Percentiles rank a stretch among this genome's conserved stretches.
These are phyloP conservation scores for Pelargonium fulgidum DNA, from an alignment of 441 rosid genomes.

Conservation along the genomic window DNA sequence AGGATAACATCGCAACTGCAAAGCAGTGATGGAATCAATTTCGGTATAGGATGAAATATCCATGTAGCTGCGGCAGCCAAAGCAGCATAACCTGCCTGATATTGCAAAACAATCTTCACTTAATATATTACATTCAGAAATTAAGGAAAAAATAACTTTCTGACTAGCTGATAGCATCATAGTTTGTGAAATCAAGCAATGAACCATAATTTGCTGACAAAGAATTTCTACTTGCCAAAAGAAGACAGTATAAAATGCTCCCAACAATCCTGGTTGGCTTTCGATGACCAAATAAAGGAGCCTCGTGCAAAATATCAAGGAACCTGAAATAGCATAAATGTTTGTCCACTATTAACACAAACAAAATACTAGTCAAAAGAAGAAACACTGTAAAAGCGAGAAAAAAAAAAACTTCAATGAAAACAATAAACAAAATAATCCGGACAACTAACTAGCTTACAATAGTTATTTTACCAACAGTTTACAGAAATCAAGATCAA, in stretches of 20 bases:
- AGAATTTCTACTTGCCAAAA: conserved; percentile 50
- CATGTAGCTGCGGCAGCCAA: conserved; percentile 67
- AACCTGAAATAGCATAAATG: conserved; percentile 40
- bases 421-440: no score
- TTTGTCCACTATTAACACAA: not conserved
- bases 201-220: not conserved
- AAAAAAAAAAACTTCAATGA: no score
- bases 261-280: conserved; percentile 68
- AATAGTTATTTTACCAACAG: no score
- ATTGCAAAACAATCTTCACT: conserved; percentile 12
- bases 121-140: not conserved
- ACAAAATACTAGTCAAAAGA: not conserved
- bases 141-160: conserved; percentile 9
- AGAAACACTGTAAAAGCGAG: not conserved
- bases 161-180: conserved; percentile 7
- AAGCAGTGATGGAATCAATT: conserved; percentile 49
- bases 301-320: conserved; percentile 85
- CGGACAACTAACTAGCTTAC: no score
- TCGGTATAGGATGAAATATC: conserved; percentile 39
- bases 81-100: conserved; percentile 74
- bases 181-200: conserved; percentile 10
- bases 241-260: conserved; percentile 54
- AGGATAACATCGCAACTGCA: conserved; percentile 70
- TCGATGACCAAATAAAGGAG: conserved; percentile 78
- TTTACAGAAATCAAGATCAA: no score